Conservation (phyloP, 1,284 basidiomycete species). For the Ceratobasidium sp. region DNA sequence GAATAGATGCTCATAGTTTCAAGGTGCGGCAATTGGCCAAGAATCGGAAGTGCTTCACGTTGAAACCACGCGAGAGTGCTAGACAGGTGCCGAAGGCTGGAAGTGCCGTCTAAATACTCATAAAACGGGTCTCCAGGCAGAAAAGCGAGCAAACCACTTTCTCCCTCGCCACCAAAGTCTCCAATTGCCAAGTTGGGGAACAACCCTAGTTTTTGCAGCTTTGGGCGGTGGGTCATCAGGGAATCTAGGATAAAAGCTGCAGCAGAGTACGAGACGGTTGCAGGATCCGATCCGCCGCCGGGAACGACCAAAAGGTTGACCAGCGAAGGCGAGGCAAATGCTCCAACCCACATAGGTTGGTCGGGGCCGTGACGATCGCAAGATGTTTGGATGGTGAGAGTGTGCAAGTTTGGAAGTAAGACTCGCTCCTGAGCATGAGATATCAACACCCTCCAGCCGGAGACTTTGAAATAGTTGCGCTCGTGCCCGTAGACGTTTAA, state of each 20-base stretch:
- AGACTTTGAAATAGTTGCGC: not conserved
- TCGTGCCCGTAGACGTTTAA: constrained; percentile 1
- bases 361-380: not conserved
- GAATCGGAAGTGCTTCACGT: not conserved
- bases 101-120: not conserved
- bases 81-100: not conserved
- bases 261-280: not conserved
- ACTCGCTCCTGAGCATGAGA: not conserved
- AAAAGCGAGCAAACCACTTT: not conserved
- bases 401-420: constrained; percentile 4
- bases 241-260: not conserved
- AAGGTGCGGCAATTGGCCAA: constrained; percentile 8
- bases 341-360: not conserved
- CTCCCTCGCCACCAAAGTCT: not conserved
- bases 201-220: not conserved
- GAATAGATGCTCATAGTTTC: not conserved
- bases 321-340: constrained; percentile 10
- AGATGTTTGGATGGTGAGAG: not conserved
- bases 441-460: not conserved
- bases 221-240: not conserved
- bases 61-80: not conserved
- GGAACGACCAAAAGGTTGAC: not conserved
- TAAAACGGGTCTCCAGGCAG: not conserved
- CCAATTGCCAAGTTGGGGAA: not conserved
- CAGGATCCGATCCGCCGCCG: not conserved